Base-by-base conservation (phyloP, 2,329 filamentous ascomycete genomes). In the Clonostachys sp. region DNA sequence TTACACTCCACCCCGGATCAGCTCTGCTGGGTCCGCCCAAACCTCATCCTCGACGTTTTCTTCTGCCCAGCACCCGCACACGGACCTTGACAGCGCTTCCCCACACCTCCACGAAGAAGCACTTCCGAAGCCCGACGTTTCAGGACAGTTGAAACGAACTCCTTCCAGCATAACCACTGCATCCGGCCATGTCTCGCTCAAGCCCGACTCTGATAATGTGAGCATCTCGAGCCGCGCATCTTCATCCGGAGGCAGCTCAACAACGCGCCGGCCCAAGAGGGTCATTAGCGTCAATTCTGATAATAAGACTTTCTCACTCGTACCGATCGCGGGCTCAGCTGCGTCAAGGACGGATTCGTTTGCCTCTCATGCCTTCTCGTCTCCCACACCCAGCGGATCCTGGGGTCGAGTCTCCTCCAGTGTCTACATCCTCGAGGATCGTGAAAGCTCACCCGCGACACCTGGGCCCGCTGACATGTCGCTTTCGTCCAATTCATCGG, bases 261-360 rank as follows among this genome's bases (percentile, higher is more conserved):
- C 24, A 30, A 30, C 24, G 38, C 57, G 60, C 42, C 62, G 63
- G 36, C 42, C 46, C 10, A 58, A 51, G 17, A 61, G 72, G 51
- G 58, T 73, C 33, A 72, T 83, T 49, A 71, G 70, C 46, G 63
- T 83, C 30, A 70, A 81, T 54, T 61, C 77, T 6, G 75, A 83
- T 61, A 80, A 80, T 61, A 80, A 80, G 62, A 83, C 79, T 5
- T 83, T 83, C 55, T 79, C 77, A 14, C 61, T 82, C 48, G 51
- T 72, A 51, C 62, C 61, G 59, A 56, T 73, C 12, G 50, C 50
- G 16, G 48, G 48, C n/a, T 48, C 50, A 35, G 57, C 59, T 12
- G 48, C 53, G 12, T 61, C 59, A 10, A n/a, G 40, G 17, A 6
- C 59, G 13, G 52, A 60, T n/a, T 65, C 63, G 16, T 51, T 60